Conservation (phyloP, 2,329 filamentous ascomycete species). For the Fusarium goolgardi region DNA sequence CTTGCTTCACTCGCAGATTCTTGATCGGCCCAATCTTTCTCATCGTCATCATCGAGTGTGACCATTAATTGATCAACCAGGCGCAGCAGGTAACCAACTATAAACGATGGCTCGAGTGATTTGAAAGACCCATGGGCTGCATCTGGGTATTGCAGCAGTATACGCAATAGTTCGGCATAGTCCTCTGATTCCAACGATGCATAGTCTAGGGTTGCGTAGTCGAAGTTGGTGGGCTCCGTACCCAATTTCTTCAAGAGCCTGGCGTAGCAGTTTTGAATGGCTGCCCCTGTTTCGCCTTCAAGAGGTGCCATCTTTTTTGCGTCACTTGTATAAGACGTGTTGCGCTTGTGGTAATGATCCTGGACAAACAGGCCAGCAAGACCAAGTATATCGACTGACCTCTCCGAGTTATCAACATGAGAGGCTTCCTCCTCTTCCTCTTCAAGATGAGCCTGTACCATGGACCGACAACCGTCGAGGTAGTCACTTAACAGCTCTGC, state of each 20-base stretch:
- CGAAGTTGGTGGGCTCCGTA: background rate
- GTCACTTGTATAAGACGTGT: conserved; percentile 41
- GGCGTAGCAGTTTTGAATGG: conserved; percentile 44
- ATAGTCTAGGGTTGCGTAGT: conserved; percentile 33
- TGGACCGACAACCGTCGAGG: conserved; percentile 21
- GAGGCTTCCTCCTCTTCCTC: conserved; percentile 20
- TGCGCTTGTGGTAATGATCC: conserved; percentile 46
- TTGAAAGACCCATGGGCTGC: conserved; percentile 71
- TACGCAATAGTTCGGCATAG: conserved; percentile 58
- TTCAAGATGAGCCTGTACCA: conserved; percentile 1
- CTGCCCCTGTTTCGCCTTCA: conserved; percentile 29
- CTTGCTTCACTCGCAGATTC: conserved; percentile 68
- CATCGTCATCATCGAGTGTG: conserved; percentile 65
- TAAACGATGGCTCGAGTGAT: conserved; percentile 73
- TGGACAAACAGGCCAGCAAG: conserved; percentile 40
- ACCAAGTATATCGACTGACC: conserved; percentile 20
- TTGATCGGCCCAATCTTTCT: conserved; percentile 38
- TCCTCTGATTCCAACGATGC: conserved; percentile 30
- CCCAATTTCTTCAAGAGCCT: conserved; percentile 25
- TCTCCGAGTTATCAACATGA: conserved; percentile 26
- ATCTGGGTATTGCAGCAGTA: conserved; percentile 73
- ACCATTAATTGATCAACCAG: conserved; percentile 30
- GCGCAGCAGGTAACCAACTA: conserved; percentile 68
- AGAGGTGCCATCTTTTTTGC: conserved; percentile 50
- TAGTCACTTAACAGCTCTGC: conserved; percentile 41